These are phyloP conservation scores for Kalaharituber pfeilii DNA, from an alignment of 2,329 filamentous ascomycete species.

Conservation along the genomic window DNA sequence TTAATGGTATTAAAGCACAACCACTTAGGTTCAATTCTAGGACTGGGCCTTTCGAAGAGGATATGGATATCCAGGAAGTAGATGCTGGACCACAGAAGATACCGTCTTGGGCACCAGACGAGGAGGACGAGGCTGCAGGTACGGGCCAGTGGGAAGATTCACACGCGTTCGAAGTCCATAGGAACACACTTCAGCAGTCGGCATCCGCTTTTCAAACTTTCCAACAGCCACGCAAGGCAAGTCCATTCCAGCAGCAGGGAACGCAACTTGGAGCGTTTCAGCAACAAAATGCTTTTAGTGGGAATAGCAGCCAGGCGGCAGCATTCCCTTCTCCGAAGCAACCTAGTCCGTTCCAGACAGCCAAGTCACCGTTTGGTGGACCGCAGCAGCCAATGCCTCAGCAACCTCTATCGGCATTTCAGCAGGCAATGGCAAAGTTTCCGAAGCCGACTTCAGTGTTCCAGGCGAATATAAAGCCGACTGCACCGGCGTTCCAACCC, in stretches of 20 bases:
- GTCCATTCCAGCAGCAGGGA: neutral
- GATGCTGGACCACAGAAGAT: neutral
- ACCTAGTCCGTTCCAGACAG: neutral
- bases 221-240: neutral
- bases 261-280: neutral
- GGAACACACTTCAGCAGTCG: neutral
- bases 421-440: neutral
- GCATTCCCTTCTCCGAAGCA: no score
- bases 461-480: neutral
- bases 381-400: neutral
- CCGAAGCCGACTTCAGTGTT: neutral
- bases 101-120: neutral
- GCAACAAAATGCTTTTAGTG: neutral
- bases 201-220: neutral
- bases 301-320: neutral
- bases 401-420: neutral
- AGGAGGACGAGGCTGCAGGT: neutral
- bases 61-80: neutral
- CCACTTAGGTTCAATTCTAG: neutral
- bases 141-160: neutral
- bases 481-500: neutral
- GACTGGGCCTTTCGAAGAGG: neutral
- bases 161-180: neutral
- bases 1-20: conserved; percentile 3
- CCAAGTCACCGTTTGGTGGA: neutral